These are phyloP conservation scores for Saccharomycopsis sp. DNA, from an alignment of 805 yeast species.

Conservation along the genomic window DNA sequence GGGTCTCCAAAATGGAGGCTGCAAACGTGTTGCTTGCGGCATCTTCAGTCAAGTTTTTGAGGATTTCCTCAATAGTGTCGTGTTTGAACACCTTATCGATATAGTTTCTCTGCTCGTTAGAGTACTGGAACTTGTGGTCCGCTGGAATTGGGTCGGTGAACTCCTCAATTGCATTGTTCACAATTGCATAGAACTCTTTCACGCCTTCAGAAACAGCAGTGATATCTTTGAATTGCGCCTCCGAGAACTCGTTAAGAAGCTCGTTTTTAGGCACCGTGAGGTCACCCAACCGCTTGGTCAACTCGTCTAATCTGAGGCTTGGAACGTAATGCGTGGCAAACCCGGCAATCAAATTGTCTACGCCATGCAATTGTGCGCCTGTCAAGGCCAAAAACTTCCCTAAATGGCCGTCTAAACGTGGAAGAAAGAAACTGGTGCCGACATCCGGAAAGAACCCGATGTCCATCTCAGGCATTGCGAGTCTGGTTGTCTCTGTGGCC, in stretches of 20 bases:
- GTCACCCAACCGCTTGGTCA: constrained; percentile 59
- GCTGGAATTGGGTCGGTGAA: constrained; percentile 55
- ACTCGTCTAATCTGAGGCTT: constrained; percentile 51
- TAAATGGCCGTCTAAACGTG: constrained; percentile 71
- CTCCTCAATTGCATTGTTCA: constrained; percentile 73
- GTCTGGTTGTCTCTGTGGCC: constrained; percentile 83
- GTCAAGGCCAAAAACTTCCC: constrained; percentile 86
- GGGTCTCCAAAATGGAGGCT: constrained; percentile 42
- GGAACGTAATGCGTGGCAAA: constrained; percentile 88
- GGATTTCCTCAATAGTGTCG: constrained; percentile 41
- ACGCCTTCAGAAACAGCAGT: constrained; percentile 22
- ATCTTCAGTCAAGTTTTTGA: constrained; percentile 41
- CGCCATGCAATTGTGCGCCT: constrained; percentile 70
- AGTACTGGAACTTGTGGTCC: constrained; percentile 41
- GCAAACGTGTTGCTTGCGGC: constrained; percentile 59
- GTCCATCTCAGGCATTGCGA: constrained; percentile 98
- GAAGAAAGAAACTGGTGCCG: constrained; percentile 85
- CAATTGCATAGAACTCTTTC: constrained; percentile 45
- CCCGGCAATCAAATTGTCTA: constrained; percentile 78
- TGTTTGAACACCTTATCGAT: constrained; percentile 64
- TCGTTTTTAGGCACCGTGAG: constrained; percentile 34
- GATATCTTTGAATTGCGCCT: constrained; percentile 12
- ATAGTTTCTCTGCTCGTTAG: constrained; percentile 34
- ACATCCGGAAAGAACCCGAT: constrained; percentile 97
- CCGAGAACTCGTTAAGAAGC: constrained; percentile 23